These are phyloP conservation scores for Apiospora marii DNA, from an alignment of 2,329 filamentous ascomycete species.

Conservation along the genomic window DNA sequence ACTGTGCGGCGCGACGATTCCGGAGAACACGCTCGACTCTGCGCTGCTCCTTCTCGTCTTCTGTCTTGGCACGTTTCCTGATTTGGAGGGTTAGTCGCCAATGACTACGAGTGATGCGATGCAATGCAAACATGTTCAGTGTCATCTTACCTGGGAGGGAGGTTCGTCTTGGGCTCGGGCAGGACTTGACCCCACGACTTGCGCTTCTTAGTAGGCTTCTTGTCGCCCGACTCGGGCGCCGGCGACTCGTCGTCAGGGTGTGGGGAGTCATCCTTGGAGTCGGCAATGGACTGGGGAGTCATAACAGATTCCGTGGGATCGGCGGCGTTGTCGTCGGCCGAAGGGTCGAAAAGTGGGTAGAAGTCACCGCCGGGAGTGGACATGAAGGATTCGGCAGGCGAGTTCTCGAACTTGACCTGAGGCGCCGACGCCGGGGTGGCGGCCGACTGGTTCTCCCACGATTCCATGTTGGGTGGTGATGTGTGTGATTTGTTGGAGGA, in stretches of 20 bases:
- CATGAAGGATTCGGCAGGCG: conserved; percentile 62
- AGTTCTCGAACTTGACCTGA: conserved; percentile 60
- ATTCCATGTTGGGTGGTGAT: conserved; percentile 45
- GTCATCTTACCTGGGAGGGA: conserved; percentile 78
- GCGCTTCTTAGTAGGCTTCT: conserved; percentile 87
- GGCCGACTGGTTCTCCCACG: conserved; percentile 45
- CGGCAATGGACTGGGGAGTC: conserved; percentile 53
- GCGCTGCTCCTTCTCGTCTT: conserved; percentile 98
- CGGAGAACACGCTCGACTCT: conserved; percentile 96
- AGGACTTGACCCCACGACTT: conserved; percentile 99
- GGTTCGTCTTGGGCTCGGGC: conserved; percentile 94
- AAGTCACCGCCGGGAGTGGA: conserved; percentile 58
- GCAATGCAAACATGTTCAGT: no score
- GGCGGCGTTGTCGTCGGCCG: conserved; percentile 44
- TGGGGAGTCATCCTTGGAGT: conserved; percentile 38
- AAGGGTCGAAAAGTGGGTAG: conserved; percentile 56
- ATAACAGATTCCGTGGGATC: conserved; percentile 57
- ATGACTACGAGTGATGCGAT: neutral
- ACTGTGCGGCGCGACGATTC: conserved; percentile 95
- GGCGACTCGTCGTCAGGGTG: conserved; percentile 32
- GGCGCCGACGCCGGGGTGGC: conserved; percentile 45
- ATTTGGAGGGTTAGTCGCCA: conserved; percentile 30
- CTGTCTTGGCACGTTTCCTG: conserved; percentile 97
- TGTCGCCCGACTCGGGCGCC: conserved; percentile 51
- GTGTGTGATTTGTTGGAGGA: conserved; percentile 35